Evolutionary conservation across 805 yeast genomes (phyloP), one percentile per base, ranked within the genome.

Genomic region (Sporopachydermia lactativora): DNA sequence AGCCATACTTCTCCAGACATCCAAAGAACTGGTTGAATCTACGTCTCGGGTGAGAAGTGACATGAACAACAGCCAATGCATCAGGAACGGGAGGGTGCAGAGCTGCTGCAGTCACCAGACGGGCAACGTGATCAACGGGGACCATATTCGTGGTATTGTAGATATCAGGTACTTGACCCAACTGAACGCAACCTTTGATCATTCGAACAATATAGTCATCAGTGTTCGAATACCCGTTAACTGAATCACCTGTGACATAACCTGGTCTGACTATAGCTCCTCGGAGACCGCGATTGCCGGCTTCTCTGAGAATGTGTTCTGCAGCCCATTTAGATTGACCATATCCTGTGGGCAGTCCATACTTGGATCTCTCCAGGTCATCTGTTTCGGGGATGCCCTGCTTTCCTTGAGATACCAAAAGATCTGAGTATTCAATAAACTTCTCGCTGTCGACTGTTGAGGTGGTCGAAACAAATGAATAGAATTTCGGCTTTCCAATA

Each of bases 261-360:
- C 99, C 98, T 2, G 99, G 97, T 60, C 99, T 76, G 34, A 89
- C 75, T 50, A 92, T 78, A 41, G 88, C 73, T 31, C 97, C 99
- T 46, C 77, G 68, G 48, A 94, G 69, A 5, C 99, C 98, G 41
- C 78, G 65, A 42, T 71, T 71, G 36, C 96, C 97, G 4, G 98
- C 98, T 42, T 70, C 68, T 56, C 97, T 75, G 45, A 85, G 76
- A 37, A 92, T 67, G 51, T 82, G 75, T 62, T 92, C 99, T 18
- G 96, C 94, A 31, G 86, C 85, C 99, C 99, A 92, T 60, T 92
- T 92, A 49, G 92, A 74, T 64, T 94, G 99, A 37, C 99, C 99
- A 55, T 92, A 92, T 14, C 98, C 99, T 44, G 79, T 81, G 18
- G 86, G 81, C 43, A 92, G 68, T 1, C 96, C 96, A 3, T 61